A percentile compares a stretch with the other conserved stretches of the same genome.
Evolutionary conservation across 495 filamentous ascomycete species (phyloP).

Genomic region (Trichoderma gamsii): DNA sequence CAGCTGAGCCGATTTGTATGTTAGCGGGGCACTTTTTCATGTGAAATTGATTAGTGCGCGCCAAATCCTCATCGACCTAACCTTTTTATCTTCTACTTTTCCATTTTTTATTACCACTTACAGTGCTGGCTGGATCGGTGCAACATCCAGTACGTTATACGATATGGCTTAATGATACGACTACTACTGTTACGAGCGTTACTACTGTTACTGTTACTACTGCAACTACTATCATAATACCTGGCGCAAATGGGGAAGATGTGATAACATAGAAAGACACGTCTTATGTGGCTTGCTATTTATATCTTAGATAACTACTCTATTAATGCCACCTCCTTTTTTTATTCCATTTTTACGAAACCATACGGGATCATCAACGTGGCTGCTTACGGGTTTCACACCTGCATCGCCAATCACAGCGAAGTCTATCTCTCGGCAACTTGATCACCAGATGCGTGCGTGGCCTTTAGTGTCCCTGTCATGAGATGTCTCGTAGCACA

Average conservation of each 20-base stretch:
- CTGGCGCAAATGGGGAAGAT: neutral
- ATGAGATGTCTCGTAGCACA: neutral
- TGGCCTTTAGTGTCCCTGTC: neutral
- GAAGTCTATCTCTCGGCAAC: neutral
- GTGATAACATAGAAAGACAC: neutral
- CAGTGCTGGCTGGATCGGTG: conserved; percentile 12
- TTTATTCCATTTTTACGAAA: neutral
- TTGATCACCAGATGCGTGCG: neutral
- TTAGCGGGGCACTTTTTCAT: neutral
- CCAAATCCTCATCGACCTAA: neutral
- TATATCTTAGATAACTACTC: conserved; percentile 1
- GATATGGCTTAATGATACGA: conserved; percentile 12
- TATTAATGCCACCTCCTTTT: conserved; percentile 8
- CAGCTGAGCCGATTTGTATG: neutral
- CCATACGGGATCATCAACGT: conserved; percentile 11
- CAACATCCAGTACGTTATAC: conserved; percentile 1
- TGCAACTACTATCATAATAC: neutral
- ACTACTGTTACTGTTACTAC: neutral
- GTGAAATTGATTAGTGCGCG: neutral
- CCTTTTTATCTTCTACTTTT: neutral
- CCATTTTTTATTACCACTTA: neutral
- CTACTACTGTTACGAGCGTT: neutral
- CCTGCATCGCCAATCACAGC: neutral
- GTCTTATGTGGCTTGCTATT: conserved; percentile 12
- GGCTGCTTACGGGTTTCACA: conserved; percentile 3